phyloP scores from a whole-genome alignment of 805 yeast genomes.

The Hanseniaspora pseudoguilliermondii region DNA sequence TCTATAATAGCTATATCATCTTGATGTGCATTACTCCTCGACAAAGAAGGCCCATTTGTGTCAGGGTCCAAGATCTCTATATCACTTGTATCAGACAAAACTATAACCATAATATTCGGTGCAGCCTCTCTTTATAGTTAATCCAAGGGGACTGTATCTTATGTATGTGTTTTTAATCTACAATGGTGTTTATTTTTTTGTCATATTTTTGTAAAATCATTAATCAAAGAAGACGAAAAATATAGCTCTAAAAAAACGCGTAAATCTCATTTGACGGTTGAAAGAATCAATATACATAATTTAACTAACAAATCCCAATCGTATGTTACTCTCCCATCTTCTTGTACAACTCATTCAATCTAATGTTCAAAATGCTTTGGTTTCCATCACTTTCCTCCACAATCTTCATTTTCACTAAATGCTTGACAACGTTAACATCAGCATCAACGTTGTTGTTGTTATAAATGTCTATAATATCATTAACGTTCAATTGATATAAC shows the following conservation, averaged over 20 bases:
- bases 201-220: too few relatives aligned
- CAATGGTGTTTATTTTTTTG: too few relatives aligned
- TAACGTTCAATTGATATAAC: background rate
- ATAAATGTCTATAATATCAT: conserved; percentile 5
- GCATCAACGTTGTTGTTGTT: background rate
- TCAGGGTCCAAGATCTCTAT: background rate
- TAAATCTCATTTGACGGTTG: background rate
- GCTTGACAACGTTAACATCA: background rate
- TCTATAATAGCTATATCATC: background rate
- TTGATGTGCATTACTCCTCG: background rate
- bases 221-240: too few relatives aligned
- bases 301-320: background rate
- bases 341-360: conserved; percentile 4
- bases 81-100: conserved; percentile 3
- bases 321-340: background rate
- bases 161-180: background rate
- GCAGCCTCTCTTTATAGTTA: too few relatives aligned
- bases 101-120: background rate
- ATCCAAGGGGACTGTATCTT: too few relatives aligned
- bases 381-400: conserved; percentile 6
- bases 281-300: background rate
- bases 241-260: background rate
- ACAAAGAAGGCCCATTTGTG: background rate
- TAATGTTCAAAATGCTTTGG: conserved; percentile 1
- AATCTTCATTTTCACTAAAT: conserved; percentile 3